Percentiles rank a stretch among this genome's conserved stretches.
phyloP scores from a whole-genome alignment of 345 rosid genomes.

The Diplotaxis tenuifolia region DNA sequence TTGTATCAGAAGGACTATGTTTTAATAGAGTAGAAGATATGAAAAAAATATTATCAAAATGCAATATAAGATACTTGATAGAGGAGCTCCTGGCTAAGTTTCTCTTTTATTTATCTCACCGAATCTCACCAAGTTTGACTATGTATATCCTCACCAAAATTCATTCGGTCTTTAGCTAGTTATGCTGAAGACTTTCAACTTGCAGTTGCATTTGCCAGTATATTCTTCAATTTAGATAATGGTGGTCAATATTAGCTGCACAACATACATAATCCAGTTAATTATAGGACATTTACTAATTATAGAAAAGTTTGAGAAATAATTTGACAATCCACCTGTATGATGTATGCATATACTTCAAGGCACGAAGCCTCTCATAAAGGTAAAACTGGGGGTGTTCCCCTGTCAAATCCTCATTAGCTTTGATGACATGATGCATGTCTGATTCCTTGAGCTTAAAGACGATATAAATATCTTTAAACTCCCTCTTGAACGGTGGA shows the following conservation, averaged over 20 bases:
- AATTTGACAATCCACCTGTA: conserved; percentile 31
- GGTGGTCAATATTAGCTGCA: conserved; percentile 88
- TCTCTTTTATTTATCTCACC: no score
- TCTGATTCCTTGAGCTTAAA: conserved; percentile 99
- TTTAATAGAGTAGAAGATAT: no score
- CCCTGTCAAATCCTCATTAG: conserved; percentile 80
- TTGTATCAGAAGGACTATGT: no score
- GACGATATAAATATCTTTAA: conserved; percentile 88
- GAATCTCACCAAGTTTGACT: no score
- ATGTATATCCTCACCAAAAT: no score
- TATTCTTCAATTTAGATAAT: conserved; percentile 90
- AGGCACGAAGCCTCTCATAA: conserved; percentile 93
- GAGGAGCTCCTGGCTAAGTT: no score
- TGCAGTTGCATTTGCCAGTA: conserved; percentile 64
- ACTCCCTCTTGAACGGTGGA: conserved; percentile 90
- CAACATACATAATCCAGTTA: conserved; percentile 29
- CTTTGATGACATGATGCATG: conserved; percentile 95
- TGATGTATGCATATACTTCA: conserved; percentile 84
- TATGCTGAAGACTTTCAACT: conserved; percentile 82
- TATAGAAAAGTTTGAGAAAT: no score
- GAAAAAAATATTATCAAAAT: no score
- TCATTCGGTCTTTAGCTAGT: no score
- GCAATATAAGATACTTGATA: no score
- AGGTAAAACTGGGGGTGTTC: conserved; percentile 97
- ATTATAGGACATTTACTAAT: no score